These are phyloP conservation scores for Tricholoma sp. DNA, from an alignment of 768 basidiomycete species.

Conservation along the genomic window DNA sequence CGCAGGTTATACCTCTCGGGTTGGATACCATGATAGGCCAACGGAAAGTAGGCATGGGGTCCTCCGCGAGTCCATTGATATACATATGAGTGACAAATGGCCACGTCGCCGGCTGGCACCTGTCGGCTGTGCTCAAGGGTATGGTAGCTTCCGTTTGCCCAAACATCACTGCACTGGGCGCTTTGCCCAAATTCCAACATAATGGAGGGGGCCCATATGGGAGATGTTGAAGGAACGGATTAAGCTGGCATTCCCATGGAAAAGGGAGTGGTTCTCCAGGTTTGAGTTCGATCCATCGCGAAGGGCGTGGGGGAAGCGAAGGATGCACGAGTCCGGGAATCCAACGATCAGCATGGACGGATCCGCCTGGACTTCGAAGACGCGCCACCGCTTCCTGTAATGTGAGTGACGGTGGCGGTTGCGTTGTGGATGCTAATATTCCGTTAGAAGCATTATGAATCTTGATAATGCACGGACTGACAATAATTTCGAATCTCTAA, in stretches of 20 bases:
- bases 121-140: constrained; percentile 30
- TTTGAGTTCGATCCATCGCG: constrained; percentile 37
- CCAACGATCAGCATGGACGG: constrained; percentile 42
- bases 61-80: constrained; percentile 49
- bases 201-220: constrained; percentile 36
- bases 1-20: constrained; percentile 39
- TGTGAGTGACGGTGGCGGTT: constrained; percentile 17
- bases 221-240: constrained; percentile 49
- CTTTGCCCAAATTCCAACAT: constrained; percentile 41
- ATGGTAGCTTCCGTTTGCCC: constrained; percentile 25
- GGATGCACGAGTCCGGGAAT: constrained; percentile 42
- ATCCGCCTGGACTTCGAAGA: constrained; percentile 26
- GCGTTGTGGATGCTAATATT: constrained; percentile 17
- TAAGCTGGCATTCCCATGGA: constrained; percentile 48
- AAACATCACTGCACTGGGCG: constrained; percentile 21
- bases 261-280: constrained; percentile 36
- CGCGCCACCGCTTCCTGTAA: constrained; percentile 28
- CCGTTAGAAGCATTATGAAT: neutral
- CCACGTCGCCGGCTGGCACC: constrained; percentile 58
- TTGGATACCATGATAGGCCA: constrained; percentile 55
- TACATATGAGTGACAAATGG: constrained; percentile 55
- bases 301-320: constrained; percentile 44
- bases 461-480: constrained; percentile 22
- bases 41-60: constrained; percentile 40
- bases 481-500: constrained; percentile 38